These are phyloP conservation scores for Aphanoascus verrucosus DNA, from an alignment of 2,329 filamentous ascomycete genomes.

Conservation along the genomic window DNA sequence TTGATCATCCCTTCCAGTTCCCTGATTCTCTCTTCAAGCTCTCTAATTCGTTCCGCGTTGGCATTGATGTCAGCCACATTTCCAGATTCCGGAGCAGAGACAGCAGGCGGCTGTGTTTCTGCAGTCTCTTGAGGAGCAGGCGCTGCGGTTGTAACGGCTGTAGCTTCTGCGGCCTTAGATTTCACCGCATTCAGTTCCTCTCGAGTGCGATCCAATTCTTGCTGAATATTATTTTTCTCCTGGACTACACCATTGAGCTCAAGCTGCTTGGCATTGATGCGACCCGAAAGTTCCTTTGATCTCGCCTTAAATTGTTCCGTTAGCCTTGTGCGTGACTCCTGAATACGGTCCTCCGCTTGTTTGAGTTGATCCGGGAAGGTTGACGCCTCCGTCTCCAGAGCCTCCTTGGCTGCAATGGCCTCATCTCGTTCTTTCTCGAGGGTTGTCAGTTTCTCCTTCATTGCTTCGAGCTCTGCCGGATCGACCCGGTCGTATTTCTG, in stretches of 20 bases:
- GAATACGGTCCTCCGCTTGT: conserved; percentile 38
- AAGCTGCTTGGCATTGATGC: conserved; percentile 45
- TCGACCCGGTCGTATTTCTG: conserved; percentile 94
- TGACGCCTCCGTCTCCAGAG: conserved; percentile 42
- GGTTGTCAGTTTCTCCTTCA: conserved; percentile 64
- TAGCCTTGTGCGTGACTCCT: conserved; percentile 40
- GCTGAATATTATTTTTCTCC: conserved; percentile 59
- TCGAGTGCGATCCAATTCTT: conserved; percentile 53
- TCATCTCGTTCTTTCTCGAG: conserved; percentile 60
- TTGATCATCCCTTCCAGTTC: conserved; percentile 51
- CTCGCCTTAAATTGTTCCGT: conserved; percentile 45
- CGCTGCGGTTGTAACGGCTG: conserved; percentile 20
- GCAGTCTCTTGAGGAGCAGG: conserved; percentile 44
- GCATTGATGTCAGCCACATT: conserved; percentile 17
- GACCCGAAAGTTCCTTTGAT: conserved; percentile 53
- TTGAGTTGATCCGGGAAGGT: conserved; percentile 40
- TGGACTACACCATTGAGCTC: conserved; percentile 41
- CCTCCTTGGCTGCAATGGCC: conserved; percentile 43
- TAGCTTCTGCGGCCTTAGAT: conserved; percentile 43
- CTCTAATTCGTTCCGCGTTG: conserved; percentile 49
- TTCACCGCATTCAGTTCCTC: conserved; percentile 44
- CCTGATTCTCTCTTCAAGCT: conserved; percentile 53
- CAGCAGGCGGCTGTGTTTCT: conserved; percentile 24
- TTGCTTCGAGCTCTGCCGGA: conserved; percentile 78
- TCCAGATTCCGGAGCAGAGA: conserved; percentile 20